Evolutionary conservation across 2,329 filamentous ascomycete genomes (phyloP), one percentile per base, ranked within the genome.

Genomic region (Venturia effusa): DNA sequence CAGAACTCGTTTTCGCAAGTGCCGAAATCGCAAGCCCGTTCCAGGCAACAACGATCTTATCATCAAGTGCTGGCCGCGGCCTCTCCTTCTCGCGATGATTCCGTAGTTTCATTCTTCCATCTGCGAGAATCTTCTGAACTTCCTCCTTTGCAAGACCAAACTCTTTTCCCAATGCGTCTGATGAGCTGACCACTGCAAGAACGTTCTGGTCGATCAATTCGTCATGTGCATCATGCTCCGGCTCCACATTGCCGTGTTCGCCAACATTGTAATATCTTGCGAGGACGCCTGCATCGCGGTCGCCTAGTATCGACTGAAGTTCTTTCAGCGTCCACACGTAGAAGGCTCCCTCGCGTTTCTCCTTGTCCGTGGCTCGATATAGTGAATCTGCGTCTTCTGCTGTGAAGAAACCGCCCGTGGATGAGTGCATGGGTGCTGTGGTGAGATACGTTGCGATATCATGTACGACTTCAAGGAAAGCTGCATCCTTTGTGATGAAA

Each of bases 171-270:
- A 99, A 79, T 59, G 88, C 84, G 24, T 82, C 80, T 0, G 86
- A 81, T 0, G 87, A 88, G 66, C 83, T 85, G 41, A 83, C 83
- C 32, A 96, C 82, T 43, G 86, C 85, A 1, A 97, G 77, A 5
- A 96, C 92, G 71, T 97, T 99, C 72, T 96, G 91, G 70, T 93
- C 92, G 71, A 96, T 88, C 66, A 97, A 93, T 71, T 97, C 93
- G 71, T 97, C 93, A 70, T 96, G 89, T 0, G 90, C 88, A 71
- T 99, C 94, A 69, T 93, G 86, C 64, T 88, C 84, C 3, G 87
- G 85, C 40, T 87, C 84, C 0, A 99, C 88, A 70, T 99, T 97
- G 55, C 94, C 94, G 68, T 95, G 86, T 48, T 89, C 82, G 39
- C 84, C 83, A 17, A 97, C 88, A 66, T 90, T 89, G 85, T 90